Conservation (phyloP, 345 rosid genomes). For the Gossypium rotundifolium region DNA sequence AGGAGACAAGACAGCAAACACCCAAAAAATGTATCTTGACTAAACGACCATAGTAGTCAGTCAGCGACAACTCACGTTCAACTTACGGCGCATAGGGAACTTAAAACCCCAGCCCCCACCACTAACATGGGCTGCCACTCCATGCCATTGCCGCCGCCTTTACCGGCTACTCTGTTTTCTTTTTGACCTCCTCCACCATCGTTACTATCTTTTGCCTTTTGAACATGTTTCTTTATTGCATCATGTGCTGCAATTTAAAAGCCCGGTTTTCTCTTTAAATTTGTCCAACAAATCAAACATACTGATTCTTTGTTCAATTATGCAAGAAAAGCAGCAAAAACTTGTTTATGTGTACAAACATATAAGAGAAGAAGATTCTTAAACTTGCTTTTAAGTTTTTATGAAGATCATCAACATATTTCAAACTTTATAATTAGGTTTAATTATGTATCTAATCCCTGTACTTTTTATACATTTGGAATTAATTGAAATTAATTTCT, state of each 20-base stretch:
- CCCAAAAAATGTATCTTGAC: not conserved
- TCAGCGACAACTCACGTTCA: conserved; percentile 2
- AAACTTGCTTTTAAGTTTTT: not conserved
- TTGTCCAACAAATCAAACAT: not conserved
- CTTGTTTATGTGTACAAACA: not conserved
- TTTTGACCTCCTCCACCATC: not conserved
- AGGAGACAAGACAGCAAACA: not conserved
- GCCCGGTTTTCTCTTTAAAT: not conserved
- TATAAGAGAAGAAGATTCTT: not conserved
- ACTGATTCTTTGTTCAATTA: not conserved
- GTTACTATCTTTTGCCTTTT: too few relatives aligned
- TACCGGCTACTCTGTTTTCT: not conserved
- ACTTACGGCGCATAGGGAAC: conserved; percentile 21
- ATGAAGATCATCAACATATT: too few relatives aligned
- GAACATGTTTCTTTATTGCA: not conserved
- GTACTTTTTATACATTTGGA: too few relatives aligned
- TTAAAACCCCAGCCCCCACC: not conserved
- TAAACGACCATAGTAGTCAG: not conserved
- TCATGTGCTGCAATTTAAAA: not conserved
- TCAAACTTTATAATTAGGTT: too few relatives aligned
- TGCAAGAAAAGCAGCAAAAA: not conserved
- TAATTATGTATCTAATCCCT: too few relatives aligned
- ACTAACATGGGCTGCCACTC: conserved; percentile 9
- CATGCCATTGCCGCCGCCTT: not conserved
- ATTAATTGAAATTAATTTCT: too few relatives aligned